Evolutionary conservation across 257 asterid species (phyloP).

Genomic region (Rauvolfia tetraphylla): DNA sequence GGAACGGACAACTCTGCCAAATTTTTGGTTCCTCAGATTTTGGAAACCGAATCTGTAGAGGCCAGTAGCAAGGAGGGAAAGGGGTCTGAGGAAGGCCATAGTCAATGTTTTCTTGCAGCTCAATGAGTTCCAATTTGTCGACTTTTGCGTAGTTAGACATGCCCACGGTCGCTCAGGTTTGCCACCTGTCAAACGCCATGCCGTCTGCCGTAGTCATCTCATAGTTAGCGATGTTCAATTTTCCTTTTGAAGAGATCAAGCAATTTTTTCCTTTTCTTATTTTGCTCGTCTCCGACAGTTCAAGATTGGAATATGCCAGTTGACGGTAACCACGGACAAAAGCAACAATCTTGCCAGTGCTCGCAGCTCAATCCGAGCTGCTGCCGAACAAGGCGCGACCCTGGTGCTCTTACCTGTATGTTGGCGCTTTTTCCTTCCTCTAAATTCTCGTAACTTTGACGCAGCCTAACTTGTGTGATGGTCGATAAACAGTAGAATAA

Average conservation of each 20-base stretch:
- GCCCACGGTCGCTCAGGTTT: slow-evolving; percentile 10
- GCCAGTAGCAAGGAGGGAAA: too few relatives aligned
- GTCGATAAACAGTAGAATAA: too few relatives aligned
- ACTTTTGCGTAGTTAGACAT: too few relatives aligned
- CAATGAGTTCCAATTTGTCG: background rate
- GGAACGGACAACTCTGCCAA: too few relatives aligned
- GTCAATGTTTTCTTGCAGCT: background rate
- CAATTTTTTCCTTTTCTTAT: background rate
- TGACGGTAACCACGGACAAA: slow-evolving; percentile 33
- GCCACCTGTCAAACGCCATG: background rate
- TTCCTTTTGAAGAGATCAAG: background rate
- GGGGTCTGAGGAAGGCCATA: too few relatives aligned
- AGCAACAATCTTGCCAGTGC: slow-evolving; percentile 26
- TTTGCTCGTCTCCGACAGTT: slow-evolving; percentile 16
- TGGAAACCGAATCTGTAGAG: background rate
- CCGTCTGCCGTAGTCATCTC: too few relatives aligned
- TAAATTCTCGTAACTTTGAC: background rate
- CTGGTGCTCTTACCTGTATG: slow-evolving; percentile 43
- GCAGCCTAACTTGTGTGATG: background rate
- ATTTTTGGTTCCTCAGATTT: too few relatives aligned
- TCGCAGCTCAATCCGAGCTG: slow-evolving; percentile 23
- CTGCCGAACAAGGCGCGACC: slow-evolving; percentile 36
- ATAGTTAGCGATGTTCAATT: too few relatives aligned
- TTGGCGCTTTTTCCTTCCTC: background rate
- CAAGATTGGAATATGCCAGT: slow-evolving; percentile 46